Base-by-base conservation (phyloP, 768 basidiomycete species). In the Leccinum aurantiacum region DNA sequence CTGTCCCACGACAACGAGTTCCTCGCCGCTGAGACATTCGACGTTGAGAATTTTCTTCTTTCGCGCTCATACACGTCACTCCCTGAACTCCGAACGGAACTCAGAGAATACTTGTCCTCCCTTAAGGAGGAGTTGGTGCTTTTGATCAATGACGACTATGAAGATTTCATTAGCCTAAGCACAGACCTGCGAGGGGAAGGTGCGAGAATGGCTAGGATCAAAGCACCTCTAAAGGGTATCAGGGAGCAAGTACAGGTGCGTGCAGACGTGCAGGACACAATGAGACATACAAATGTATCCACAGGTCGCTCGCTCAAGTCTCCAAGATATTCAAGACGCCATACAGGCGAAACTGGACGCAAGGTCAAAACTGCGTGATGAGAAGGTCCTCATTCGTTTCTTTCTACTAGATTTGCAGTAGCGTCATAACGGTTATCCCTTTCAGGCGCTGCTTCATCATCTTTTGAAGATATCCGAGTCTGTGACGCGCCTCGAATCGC, bases 131-230 rank as follows among this genome's bases (percentile, higher is more conserved):
- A 97, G 71, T 82, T 99, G 37, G 94, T 98, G 31, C 87, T 87
- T 68, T 85, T 98, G 68, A 97, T 98, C 72, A 98, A 99, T 74
- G 90, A 94, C 66, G 97, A 98, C 76, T 99, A 98, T 69, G 95
- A 95, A 72, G 95, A 95, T 14, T 99, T 98, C 71, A 96, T 98
- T 68, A 93, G 91, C 66, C 80, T 99, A 31, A 95, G 95, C 63
- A 95, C 95, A 3, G 94, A 98, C 67, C 73, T 98, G 63, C 83
- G 87, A 64, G 93, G 90, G 48, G 95, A 98, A 75, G 90, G 91
- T 3, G 78, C 80, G 41, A 80, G 93, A 63, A 72, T 96, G 65
- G 80, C 82, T 59, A 78, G 82, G 59, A 70, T 99, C 59, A 86
- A 87, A 64, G 73, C 73, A 25, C 95, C 96, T 1, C 72, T 99